Conservation (phyloP, 192 early-diverging fungal species). For the Gaertneriomyces sp. region DNA sequence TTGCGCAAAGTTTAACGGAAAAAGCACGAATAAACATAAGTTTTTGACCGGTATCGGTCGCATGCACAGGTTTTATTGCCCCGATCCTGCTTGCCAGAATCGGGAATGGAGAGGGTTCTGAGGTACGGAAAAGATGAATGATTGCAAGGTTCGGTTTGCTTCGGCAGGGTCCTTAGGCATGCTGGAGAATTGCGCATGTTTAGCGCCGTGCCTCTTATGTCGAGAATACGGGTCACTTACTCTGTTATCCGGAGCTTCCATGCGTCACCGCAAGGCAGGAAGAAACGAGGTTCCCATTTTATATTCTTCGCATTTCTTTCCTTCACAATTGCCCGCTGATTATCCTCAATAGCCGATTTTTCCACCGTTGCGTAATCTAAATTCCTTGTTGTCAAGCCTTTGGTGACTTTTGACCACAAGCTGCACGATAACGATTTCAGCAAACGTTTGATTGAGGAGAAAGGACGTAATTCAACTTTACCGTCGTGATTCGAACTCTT, state of each 20-base stretch:
- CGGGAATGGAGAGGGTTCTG: constrained; percentile 9
- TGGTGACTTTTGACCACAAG: constrained; percentile 62
- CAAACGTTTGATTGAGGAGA: neutral
- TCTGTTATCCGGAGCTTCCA: constrained; percentile 22
- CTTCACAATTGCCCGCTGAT: constrained; percentile 57
- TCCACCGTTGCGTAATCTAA: constrained; percentile 61
- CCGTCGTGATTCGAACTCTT: constrained; percentile 78
- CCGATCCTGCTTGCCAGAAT: too few species aligned
- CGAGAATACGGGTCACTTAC: neutral
- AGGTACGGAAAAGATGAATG: constrained; percentile 15
- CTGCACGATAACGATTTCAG: constrained; percentile 5
- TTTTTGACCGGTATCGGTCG: too few species aligned
- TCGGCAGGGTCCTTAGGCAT: constrained; percentile 16
- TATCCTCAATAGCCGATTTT: constrained; percentile 66
- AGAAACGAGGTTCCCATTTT: constrained; percentile 55
- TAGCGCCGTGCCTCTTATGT: neutral
- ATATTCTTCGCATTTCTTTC: constrained; percentile 47
- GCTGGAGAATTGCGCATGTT: neutral
- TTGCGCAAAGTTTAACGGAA: too few species aligned
- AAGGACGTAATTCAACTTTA: constrained; percentile 23
- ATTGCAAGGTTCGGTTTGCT: neutral
- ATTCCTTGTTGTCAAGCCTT: constrained; percentile 49
- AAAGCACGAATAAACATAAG: too few species aligned
- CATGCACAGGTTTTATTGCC: too few species aligned
- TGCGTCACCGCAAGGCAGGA: constrained; percentile 40